Base-by-base conservation (phyloP, 2,329 filamentous ascomycete genomes). In the Exophiala sideris region DNA sequence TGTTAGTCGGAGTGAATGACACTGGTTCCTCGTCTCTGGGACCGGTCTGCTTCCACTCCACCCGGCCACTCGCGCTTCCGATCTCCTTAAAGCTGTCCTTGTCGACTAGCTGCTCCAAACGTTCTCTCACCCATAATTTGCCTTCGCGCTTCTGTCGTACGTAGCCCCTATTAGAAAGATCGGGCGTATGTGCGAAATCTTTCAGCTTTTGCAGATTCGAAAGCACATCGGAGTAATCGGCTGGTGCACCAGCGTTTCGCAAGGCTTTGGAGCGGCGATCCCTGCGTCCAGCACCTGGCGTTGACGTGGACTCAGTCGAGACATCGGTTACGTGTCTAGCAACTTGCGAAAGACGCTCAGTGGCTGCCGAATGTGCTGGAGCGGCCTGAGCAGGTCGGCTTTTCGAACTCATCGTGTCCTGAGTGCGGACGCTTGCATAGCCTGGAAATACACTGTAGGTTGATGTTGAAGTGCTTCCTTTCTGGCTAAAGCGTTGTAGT, bases 81-180 rank as follows among this genome's bases (percentile, higher is more conserved):
- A 86, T 76, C 65, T 86, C 83, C 18, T 73, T 71, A 58, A 85
- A 84, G 18, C 73, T 79, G 3, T 73, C 76, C 2, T 70, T 62
- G 55, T 86, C 82, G 11, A 86, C 72, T 11, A 86, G 70, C 29
- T 76, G 70, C 2, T 80, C 73, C 16, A 86, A 78, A 2, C 83
- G 73, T 62, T 86, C 82, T 21, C 82, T 76, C 0, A 85, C 82
- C 82, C 82, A 85, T 16, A 86, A 73, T 66, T 86, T 86, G 2
- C 83, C 83, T 3, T 81, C 77, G 66, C 81, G 73, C 60, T 84
- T 84, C 64, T 86, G 83, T 3, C 80, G 76, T 14, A 80, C 67
- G 57, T 85, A 86, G 21, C 83, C 83, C 58, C 78, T 72, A 52
- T 79, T 78, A 5, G 68, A 75, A 0, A 73, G 66, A 48, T 83